Evolutionary conservation across 306 rosid species (phyloP), one percentile per base, ranked within the genome.

Genomic region (Ormosia emarginata): DNA sequence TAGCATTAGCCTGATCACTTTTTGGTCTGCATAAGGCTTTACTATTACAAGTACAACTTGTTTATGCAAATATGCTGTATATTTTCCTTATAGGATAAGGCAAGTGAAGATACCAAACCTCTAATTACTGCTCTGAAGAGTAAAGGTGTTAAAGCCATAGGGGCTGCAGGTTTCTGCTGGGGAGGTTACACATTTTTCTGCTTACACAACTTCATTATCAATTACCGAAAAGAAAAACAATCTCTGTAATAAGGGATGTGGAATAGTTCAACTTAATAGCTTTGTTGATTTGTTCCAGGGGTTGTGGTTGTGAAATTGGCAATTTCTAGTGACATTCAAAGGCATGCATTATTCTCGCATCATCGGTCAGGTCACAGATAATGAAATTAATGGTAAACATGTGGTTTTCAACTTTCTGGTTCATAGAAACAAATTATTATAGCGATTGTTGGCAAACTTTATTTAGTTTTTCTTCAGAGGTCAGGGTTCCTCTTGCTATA

Each of bases 111-210:
- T 43, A 71, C 83, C 4, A 83, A 88, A 64, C 77, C 76, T 49
- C 57, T 91, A 47, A 67, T 91, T 76, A 84, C 87, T 56, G 91
- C 82, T 79, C 83, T 91, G 29, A 88, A 56, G 85, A 81, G 85
- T 55, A 88, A 73, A 78, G 93, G 92, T 18, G 71, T 81, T 83
- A 85, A 87, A 59, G 49, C 88, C 44, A 77, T 89, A n/a, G 93
- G 92, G 8, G 90, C 87, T 72, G 90, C 84, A 30, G 95, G 93
- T 18, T 88, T 89, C 74, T 91, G 93, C 86, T 91, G 90, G 89
- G 95, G 90, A 56, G 95, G 92, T 89, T 50, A 82, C 63, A 37
- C 37, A 8, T 36, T 61, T 75, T 46, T 74, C 67, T 41, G 1
- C 50, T 73, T 77, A n/a, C 18, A 39, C 18, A 67, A 14, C 53